Percentiles rank a stretch among this genome's conserved stretches.
Evolutionary conservation across 2,329 filamentous ascomycete species (phyloP).

Genomic region (Penicillium freii): DNA sequence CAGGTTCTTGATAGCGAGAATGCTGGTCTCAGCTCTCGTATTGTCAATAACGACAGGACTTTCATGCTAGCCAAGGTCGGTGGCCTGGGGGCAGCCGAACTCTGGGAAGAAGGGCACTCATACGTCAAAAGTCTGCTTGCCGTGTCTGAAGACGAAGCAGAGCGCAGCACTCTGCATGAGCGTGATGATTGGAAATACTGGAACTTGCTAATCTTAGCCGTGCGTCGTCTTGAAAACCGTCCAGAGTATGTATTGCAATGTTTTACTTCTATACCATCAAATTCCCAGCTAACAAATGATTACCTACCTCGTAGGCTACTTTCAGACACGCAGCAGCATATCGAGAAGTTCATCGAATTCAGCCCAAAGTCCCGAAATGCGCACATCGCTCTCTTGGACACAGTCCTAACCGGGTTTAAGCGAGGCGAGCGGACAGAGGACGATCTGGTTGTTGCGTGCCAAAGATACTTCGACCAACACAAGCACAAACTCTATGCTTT

Average conservation of each 20-base stretch:
- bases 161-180: constrained; percentile 33
- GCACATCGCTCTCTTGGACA: constrained; percentile 38
- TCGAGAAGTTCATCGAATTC: constrained; percentile 35
- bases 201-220: constrained; percentile 41
- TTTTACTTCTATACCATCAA: not conserved
- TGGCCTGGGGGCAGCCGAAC: constrained; percentile 36
- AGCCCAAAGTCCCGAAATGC: constrained; percentile 45
- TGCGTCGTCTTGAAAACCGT: constrained; percentile 28
- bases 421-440: constrained; percentile 26
- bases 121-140: constrained; percentile 39
- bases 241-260: constrained; percentile 32
- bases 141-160: constrained; percentile 32
- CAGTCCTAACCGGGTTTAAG: constrained; percentile 28
- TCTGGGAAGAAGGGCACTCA: constrained; percentile 41
- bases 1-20: constrained; percentile 44
- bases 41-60: constrained; percentile 46
- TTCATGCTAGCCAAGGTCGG: constrained; percentile 41
- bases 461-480: constrained; percentile 43
- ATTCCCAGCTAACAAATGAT: constrained; percentile 1
- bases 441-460: constrained; percentile 39
- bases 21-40: constrained; percentile 42
- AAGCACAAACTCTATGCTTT: constrained; percentile 48
- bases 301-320: constrained; percentile 27
- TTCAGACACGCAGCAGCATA: constrained; percentile 32
- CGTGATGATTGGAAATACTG: constrained; percentile 49